phyloP scores from a whole-genome alignment of 306 rosid genomes.

The Quercus wislizeni region DNA sequence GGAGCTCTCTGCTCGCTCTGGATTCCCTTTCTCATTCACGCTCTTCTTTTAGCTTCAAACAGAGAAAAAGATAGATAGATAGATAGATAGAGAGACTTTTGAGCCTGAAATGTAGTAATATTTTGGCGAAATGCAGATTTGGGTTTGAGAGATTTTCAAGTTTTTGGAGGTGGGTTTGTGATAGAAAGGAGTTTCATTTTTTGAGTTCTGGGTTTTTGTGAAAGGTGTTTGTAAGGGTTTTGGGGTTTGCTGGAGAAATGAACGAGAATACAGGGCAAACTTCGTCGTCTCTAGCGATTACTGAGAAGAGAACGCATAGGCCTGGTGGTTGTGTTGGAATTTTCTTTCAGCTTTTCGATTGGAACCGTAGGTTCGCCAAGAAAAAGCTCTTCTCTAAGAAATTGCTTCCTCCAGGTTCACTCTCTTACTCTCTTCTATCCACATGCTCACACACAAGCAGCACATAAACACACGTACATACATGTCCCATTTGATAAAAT shows the following conservation, averaged over 20 bases:
- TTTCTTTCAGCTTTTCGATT: conserved; percentile 90
- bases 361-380: conserved; percentile 80
- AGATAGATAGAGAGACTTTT: not conserved
- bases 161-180: conserved; percentile 1
- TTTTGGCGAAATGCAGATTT: conserved; percentile 22
- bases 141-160: conserved; percentile 9
- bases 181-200: not conserved
- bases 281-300: conserved; percentile 54
- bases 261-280: conserved; percentile 47
- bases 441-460: no score
- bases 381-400: conserved; percentile 82
- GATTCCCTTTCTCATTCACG: not conserved
- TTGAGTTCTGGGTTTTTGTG: conserved; percentile 4
- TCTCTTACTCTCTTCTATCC: not conserved
- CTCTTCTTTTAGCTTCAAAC: not conserved
- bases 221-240: conserved; percentile 23
- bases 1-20: not conserved
- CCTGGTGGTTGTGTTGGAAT: conserved; percentile 86
- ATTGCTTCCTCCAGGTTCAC: conserved; percentile 72
- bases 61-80: not conserved
- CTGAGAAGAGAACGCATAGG: conserved; percentile 63
- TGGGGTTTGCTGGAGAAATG: conserved; percentile 41
- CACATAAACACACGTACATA: not conserved
- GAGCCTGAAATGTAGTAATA: not conserved
- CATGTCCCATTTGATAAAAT: no score